A percentile compares a stretch with the other conserved stretches of the same genome.
Conservation (phyloP, 2,329 filamentous ascomycete species). For the Bipolaris bicolor region DNA sequence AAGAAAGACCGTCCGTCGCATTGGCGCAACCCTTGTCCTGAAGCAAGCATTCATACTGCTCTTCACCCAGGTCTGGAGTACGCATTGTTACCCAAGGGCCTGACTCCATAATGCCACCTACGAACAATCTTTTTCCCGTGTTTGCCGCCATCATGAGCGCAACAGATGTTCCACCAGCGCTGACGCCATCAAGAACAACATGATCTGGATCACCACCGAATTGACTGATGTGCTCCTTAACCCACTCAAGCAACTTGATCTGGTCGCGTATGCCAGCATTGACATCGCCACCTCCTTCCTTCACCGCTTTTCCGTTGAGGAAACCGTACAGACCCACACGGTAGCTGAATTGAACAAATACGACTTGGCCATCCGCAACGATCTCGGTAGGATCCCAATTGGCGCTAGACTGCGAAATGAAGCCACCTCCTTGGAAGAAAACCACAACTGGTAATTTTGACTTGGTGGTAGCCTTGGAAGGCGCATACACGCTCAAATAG, state of each 20-base stretch:
- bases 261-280: constrained; percentile 77
- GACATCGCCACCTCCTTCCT: constrained; percentile 55
- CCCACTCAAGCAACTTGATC: constrained; percentile 71
- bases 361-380: constrained; percentile 65
- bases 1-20: constrained; percentile 52
- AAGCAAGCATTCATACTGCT: constrained; percentile 59
- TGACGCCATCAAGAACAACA: constrained; percentile 71
- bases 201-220: constrained; percentile 74
- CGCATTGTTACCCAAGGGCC: constrained; percentile 59
- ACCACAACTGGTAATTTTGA: constrained; percentile 69
- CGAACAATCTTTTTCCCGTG: constrained; percentile 54
- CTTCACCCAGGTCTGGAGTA: constrained; percentile 58
- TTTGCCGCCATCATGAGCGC: constrained; percentile 47
- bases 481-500: constrained; percentile 69
- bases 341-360: constrained; percentile 78
- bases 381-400: constrained; percentile 67
- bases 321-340: constrained; percentile 78
- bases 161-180: constrained; percentile 63
- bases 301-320: constrained; percentile 64
- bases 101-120: constrained; percentile 61
- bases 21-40: constrained; percentile 55
- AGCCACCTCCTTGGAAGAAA: constrained; percentile 58
- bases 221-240: constrained; percentile 66
- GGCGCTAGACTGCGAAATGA: constrained; percentile 54
- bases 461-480: constrained; percentile 56